Conservation (phyloP, 2,329 filamentous ascomycete genomes). For the Monosporascus sp. region DNA sequence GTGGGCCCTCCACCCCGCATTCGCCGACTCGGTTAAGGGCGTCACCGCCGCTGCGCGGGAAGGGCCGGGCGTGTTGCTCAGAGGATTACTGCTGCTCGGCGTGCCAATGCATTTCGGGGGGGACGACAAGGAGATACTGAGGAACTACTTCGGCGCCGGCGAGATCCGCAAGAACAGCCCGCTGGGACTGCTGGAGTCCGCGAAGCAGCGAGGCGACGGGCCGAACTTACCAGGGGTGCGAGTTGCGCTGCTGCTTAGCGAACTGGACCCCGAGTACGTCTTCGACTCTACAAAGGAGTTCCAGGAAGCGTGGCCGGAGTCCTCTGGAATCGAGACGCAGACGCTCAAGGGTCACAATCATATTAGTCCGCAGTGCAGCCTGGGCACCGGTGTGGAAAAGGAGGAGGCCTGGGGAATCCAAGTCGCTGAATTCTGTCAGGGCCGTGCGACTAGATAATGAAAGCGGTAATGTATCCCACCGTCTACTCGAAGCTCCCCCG, state of each 20-base stretch:
- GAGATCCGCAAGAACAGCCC: conserved; percentile 16
- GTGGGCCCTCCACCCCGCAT: conserved; percentile 25
- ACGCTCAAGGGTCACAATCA: conserved; percentile 24
- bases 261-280: conserved; percentile 21
- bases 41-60: conserved; percentile 5
- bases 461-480: not conserved
- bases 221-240: conserved; percentile 13
- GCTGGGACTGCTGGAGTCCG: conserved; percentile 14
- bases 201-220: conserved; percentile 8
- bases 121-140: conserved; percentile 13
- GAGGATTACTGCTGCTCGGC: conserved; percentile 17
- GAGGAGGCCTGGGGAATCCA: conserved; percentile 25
- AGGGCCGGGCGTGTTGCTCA: conserved; percentile 11
- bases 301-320: conserved; percentile 13
- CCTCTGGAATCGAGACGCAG: conserved; percentile 9
- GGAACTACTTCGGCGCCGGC: conserved; percentile 17
- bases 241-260: conserved; percentile 18
- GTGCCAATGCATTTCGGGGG: conserved; percentile 20
- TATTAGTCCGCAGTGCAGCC: conserved; percentile 20
- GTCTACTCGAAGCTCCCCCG: not conserved
- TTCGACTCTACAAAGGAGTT: conserved; percentile 16
- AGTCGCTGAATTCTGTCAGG: conserved; percentile 18
- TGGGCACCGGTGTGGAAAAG: conserved; percentile 22
- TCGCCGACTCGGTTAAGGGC: conserved; percentile 12
- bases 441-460: conserved; percentile 3